Percentiles rank a stretch among this genome's conserved stretches.
Evolutionary conservation across 305 asterid genomes (phyloP).

Genomic region (Fraxinus floribunda): DNA sequence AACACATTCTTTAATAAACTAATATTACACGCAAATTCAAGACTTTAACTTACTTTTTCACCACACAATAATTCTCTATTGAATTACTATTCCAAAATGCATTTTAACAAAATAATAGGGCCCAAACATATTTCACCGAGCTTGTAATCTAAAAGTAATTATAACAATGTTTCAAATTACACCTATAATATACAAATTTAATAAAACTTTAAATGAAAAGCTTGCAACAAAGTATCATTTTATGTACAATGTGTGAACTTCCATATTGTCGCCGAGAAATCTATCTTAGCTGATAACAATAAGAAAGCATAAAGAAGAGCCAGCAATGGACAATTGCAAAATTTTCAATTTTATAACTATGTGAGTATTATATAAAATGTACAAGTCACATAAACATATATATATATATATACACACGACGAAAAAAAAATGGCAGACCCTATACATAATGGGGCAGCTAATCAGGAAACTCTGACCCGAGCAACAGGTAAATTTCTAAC

Average conservation of each 20-base stretch:
- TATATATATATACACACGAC: too few relatives aligned
- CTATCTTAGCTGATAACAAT: not conserved
- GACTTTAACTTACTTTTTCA: too few relatives aligned
- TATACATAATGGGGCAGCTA: not conserved
- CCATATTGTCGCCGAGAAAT: not conserved
- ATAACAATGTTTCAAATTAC: not conserved
- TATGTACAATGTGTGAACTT: not conserved
- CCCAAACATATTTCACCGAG: not conserved
- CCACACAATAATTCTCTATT: too few relatives aligned
- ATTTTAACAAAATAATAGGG: too few relatives aligned
- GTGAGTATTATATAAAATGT: not conserved
- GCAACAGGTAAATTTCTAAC: slow-evolving; percentile 28
- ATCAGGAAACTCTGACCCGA: slow-evolving; percentile 9
- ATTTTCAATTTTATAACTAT: not conserved
- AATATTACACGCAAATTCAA: too few relatives aligned
- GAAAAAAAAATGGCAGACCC: not conserved
- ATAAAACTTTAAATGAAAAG: not conserved
- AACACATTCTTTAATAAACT: too few relatives aligned
- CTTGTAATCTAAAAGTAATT: not conserved
- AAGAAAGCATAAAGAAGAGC: not conserved
- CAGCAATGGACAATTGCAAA: not conserved
- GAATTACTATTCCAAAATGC: too few relatives aligned
- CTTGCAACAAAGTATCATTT: not conserved
- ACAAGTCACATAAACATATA: not conserved
- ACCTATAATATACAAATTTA: not conserved